phyloP scores from a whole-genome alignment of 768 basidiomycete genomes.

The Kondoa malvinella region DNA sequence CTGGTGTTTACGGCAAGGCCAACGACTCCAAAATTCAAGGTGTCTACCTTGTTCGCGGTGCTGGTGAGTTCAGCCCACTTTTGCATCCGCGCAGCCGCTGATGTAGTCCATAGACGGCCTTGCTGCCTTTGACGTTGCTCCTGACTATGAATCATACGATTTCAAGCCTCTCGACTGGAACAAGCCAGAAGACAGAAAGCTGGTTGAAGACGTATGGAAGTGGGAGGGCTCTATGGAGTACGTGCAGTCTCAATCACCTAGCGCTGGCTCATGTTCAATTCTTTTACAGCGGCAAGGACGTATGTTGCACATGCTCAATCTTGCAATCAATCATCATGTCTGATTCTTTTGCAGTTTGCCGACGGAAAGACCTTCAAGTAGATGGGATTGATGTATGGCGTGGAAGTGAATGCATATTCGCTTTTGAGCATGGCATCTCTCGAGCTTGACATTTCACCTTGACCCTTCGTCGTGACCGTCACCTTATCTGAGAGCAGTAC shows the following conservation, averaged over 20 bases:
- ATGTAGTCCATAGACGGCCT: constrained; percentile 36
- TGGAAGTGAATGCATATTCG: not conserved
- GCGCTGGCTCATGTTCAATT: too few relatives aligned
- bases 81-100: not conserved
- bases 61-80: constrained; percentile 27
- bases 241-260: too few relatives aligned
- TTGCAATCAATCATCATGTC: not conserved
- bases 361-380: constrained; percentile 4
- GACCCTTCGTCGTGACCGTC: too few relatives aligned
- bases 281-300: constrained; percentile 17
- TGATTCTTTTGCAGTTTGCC: not conserved
- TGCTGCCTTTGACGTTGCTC: constrained; percentile 59
- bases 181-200: constrained; percentile 59
- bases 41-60: constrained; percentile 64
- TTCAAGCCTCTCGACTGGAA: constrained; percentile 54
- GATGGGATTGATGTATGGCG: not conserved
- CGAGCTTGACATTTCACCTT: too few relatives aligned
- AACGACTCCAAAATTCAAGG: constrained; percentile 40
- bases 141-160: constrained; percentile 77
- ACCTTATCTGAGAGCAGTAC: too few relatives aligned
- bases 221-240: constrained; percentile 84
- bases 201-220: constrained; percentile 80
- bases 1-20: constrained; percentile 66
- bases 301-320: not conserved
- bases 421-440: too few relatives aligned